A percentile compares a stretch with the other conserved stretches of the same genome.
Conservation (phyloP, 2,329 filamentous ascomycete genomes). For the Aspergillus flavus region DNA sequence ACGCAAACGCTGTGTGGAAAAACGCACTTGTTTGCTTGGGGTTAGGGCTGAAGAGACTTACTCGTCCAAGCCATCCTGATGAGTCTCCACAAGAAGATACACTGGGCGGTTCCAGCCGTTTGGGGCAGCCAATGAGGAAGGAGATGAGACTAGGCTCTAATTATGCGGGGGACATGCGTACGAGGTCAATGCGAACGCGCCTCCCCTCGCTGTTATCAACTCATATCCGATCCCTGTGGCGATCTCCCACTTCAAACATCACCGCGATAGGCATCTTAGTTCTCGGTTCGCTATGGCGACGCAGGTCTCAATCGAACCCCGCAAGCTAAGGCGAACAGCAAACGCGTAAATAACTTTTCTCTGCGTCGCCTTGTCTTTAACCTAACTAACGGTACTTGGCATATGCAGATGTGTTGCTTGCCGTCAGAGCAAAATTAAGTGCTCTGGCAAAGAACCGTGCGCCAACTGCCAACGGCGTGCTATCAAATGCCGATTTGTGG, state of each 20-base stretch:
- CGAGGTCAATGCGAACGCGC: not conserved
- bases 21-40: not conserved
- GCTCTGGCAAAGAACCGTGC: constrained; percentile 43
- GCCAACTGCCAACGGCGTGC: constrained; percentile 22
- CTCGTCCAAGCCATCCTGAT: not conserved
- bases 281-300: not conserved
- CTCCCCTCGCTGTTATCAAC: not conserved
- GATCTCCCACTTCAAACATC: not conserved
- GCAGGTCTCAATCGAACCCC: constrained; percentile 1
- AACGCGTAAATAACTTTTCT: constrained; percentile 11
- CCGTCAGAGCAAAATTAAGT: constrained; percentile 47
- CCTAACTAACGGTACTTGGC: not conserved
- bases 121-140: not conserved
- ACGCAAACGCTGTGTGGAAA: not conserved
- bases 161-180: not conserved
- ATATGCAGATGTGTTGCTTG: constrained; percentile 29
- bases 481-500: constrained; percentile 37
- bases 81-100: not conserved
- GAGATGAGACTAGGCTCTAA: not conserved
- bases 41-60: not conserved
- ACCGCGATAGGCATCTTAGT: not conserved
- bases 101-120: not conserved
- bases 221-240: not conserved
- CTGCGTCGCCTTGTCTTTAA: not conserved
- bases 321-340: constrained; percentile 11